Percentiles rank a stretch among this genome's conserved stretches.
Conservation (phyloP, 257 asterid genomes). For the Mitragyna speciosa region DNA sequence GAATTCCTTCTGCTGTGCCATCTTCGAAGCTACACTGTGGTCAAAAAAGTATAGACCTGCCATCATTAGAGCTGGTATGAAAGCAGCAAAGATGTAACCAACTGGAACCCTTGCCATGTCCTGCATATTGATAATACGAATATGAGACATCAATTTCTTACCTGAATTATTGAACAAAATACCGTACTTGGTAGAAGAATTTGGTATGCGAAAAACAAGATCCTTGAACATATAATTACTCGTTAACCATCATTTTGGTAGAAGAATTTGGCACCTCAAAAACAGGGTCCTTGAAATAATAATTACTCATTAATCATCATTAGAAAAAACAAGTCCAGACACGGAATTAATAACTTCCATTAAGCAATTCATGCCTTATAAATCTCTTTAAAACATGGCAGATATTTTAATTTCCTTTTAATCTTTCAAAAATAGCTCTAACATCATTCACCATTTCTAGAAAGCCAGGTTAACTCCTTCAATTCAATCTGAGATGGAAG, state of each 20-base stretch:
- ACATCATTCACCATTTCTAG: neutral
- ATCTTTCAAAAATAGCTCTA: neutral
- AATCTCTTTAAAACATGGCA: neutral
- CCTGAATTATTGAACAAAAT: too few species aligned
- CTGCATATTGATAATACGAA: conserved; percentile 41
- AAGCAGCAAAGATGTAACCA: conserved; percentile 67
- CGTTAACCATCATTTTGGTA: too few species aligned
- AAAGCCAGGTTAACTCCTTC: neutral
- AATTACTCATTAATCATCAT: neutral
- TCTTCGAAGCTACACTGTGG: conserved; percentile 87
- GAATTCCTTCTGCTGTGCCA: conserved; percentile 89
- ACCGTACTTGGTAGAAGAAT: neutral
- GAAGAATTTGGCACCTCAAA: neutral
- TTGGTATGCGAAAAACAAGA: neutral
- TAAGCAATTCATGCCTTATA: neutral
- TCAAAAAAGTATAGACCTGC: conserved; percentile 89
- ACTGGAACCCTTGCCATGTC: conserved; percentile 75
- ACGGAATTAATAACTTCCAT: neutral
- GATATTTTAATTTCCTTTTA: neutral
- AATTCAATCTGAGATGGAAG: neutral
- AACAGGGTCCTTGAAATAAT: neutral
- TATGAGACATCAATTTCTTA: neutral
- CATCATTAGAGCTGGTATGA: conserved; percentile 84
- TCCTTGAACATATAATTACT: neutral
- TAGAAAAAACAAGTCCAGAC: neutral